phyloP scores from a whole-genome alignment of 2,329 filamentous ascomycete species.

The Xylariaceae sp. region DNA sequence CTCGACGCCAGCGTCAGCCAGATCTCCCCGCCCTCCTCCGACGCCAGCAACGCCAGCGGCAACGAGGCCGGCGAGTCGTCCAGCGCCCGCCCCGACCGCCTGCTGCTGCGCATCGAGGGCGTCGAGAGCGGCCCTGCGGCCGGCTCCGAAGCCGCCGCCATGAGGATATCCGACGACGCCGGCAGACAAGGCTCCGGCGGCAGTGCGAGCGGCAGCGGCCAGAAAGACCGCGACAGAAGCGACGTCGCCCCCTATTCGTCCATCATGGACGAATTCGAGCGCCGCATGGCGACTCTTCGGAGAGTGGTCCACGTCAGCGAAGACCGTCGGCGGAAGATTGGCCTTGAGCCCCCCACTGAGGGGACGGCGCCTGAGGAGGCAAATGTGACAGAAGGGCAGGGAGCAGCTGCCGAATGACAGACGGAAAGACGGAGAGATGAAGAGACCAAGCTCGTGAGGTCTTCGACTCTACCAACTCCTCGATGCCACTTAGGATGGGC shows the following conservation, averaged over 20 bases:
- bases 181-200: slow-evolving; percentile 20
- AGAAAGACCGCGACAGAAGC: slow-evolving; percentile 16
- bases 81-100: slow-evolving; percentile 25
- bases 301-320: slow-evolving; percentile 47
- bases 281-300: slow-evolving; percentile 46
- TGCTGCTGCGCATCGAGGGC: slow-evolving; percentile 60
- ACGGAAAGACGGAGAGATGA: no score
- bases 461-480: no score
- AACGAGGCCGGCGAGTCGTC: slow-evolving; percentile 19
- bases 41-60: slow-evolving; percentile 27
- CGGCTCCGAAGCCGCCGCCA: slow-evolving; percentile 29
- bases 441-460: no score
- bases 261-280: slow-evolving; percentile 50
- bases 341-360: slow-evolving; percentile 10
- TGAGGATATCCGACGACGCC: slow-evolving; percentile 16
- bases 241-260: slow-evolving; percentile 39
- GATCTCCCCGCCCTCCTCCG: slow-evolving; percentile 28
- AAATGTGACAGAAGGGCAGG: no score
- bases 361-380: no score
- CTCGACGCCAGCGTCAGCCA: slow-evolving; percentile 38
- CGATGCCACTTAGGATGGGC: no score
- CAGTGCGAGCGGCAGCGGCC: slow-evolving; percentile 21
- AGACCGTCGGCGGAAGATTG: slow-evolving; percentile 30
- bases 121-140: slow-evolving; percentile 28
- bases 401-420: no score